Conservation (phyloP, 371 early-diverging fungal species). For the Mortierella sp. region DNA sequence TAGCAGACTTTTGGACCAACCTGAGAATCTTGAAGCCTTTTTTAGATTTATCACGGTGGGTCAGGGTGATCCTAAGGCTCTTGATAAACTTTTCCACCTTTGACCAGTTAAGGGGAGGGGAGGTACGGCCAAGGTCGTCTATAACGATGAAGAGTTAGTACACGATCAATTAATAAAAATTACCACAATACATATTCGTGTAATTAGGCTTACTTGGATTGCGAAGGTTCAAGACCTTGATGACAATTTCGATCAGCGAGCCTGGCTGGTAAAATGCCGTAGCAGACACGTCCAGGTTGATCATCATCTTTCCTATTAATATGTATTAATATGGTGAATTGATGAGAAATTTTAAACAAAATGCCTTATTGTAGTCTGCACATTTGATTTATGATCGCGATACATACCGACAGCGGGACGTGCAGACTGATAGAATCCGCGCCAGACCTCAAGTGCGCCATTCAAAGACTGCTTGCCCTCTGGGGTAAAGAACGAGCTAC, state of each 20-base stretch:
- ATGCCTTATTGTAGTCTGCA: background rate
- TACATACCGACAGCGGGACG: conserved; percentile 64
- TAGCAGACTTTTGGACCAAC: conserved; percentile 74
- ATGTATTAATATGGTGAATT: background rate
- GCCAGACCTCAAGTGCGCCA: conserved; percentile 84
- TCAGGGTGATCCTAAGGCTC: conserved; percentile 75
- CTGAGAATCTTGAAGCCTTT: conserved; percentile 75
- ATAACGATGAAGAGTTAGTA: background rate
- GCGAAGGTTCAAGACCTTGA: conserved; percentile 62
- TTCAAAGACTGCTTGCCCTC: conserved; percentile 60
- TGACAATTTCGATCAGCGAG: conserved; percentile 60
- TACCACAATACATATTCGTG: no score
- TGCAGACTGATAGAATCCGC: conserved; percentile 80
- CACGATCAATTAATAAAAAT: background rate
- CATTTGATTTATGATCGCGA: background rate
- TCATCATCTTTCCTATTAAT: conserved; percentile 63
- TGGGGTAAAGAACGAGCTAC: conserved; percentile 83
- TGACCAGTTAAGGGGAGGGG: conserved; percentile 16
- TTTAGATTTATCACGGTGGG: conserved; percentile 76
- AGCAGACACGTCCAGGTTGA: conserved; percentile 83
- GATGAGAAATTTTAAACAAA: background rate
- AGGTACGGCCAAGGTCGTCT: conserved; percentile 55
- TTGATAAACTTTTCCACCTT: conserved; percentile 76
- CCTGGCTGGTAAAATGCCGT: conserved; percentile 79
- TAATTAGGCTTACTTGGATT: conserved; percentile 27